These are phyloP conservation scores for Malassezia cuniculi DNA, from an alignment of 1,284 basidiomycete genomes.

Conservation along the genomic window DNA sequence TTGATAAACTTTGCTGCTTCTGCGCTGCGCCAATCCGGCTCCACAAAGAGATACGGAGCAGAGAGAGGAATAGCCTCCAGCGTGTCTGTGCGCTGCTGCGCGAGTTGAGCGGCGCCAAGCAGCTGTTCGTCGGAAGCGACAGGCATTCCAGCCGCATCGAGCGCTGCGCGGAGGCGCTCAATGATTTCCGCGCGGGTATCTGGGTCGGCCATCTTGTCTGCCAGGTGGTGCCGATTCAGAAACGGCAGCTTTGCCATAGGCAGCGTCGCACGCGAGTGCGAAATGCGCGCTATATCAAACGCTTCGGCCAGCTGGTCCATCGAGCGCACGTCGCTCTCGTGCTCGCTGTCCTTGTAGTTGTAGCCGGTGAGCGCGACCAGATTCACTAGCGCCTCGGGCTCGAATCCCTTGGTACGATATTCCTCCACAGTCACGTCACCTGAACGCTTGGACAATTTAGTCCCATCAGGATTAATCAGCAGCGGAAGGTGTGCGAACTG, in stretches of 20 bases:
- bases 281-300: conserved; percentile 30
- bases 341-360: conserved; percentile 47
- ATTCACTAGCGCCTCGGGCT: conserved; percentile 76
- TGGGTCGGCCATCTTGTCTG: conserved; percentile 20
- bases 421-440: conserved; percentile 76
- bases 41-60: too few relatives aligned
- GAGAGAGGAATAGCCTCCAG: too few relatives aligned
- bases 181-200: background rate
- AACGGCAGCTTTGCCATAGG: conserved; percentile 32
- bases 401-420: conserved; percentile 75
- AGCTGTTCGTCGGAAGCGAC: background rate
- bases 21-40: too few relatives aligned
- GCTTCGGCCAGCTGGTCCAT: conserved; percentile 24
- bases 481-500: conserved; percentile 82
- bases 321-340: conserved; percentile 23
- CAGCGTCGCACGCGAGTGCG: conserved; percentile 29
- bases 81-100: background rate
- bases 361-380: conserved; percentile 88
- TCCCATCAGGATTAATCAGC: conserved; percentile 74
- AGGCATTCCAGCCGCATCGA: background rate
- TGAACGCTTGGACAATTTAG: conserved; percentile 85
- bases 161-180: conserved; percentile 4
- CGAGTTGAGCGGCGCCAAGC: conserved; percentile 2
- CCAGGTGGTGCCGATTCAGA: conserved; percentile 30
- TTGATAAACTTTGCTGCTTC: too few relatives aligned